Conservation (phyloP, 1,284 basidiomycete species). For the Ustilago hordei region DNA sequence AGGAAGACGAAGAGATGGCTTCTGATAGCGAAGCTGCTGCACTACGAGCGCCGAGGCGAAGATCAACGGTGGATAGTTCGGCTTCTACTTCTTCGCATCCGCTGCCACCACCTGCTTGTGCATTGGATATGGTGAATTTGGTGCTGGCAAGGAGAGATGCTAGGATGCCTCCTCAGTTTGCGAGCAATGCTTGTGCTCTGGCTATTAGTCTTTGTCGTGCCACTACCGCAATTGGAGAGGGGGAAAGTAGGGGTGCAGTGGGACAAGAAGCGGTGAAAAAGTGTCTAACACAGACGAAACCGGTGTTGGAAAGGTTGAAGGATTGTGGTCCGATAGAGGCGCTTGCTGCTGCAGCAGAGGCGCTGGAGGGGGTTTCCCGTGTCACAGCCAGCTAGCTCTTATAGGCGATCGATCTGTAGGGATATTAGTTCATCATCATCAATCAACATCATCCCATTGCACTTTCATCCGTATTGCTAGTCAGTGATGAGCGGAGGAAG, state of each 20-base stretch:
- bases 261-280: constrained; percentile 33
- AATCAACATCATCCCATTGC: no score
- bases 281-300: constrained; percentile 20
- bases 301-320: constrained; percentile 34
- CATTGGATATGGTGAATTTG: constrained; percentile 58
- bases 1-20: constrained; percentile 32
- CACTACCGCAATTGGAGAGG: neutral
- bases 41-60: constrained; percentile 21
- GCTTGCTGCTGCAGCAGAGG: constrained; percentile 33
- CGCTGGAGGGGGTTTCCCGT: constrained; percentile 28
- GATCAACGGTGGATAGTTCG: constrained; percentile 37
- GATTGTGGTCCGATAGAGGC: constrained; percentile 49
- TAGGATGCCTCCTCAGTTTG: constrained; percentile 64
- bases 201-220: constrained; percentile 40
- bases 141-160: constrained; percentile 59
- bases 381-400: neutral
- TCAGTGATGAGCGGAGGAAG: no score
- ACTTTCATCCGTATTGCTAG: no score
- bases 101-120: constrained; percentile 37
- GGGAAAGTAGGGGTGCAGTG: constrained; percentile 19
- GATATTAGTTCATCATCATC: neutral
- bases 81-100: constrained; percentile 46
- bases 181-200: constrained; percentile 54
- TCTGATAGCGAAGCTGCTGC: constrained; percentile 20
- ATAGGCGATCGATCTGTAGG: no score